phyloP scores from a whole-genome alignment of 2,329 filamentous ascomycete species.

The Huntiella moniliformis region DNA sequence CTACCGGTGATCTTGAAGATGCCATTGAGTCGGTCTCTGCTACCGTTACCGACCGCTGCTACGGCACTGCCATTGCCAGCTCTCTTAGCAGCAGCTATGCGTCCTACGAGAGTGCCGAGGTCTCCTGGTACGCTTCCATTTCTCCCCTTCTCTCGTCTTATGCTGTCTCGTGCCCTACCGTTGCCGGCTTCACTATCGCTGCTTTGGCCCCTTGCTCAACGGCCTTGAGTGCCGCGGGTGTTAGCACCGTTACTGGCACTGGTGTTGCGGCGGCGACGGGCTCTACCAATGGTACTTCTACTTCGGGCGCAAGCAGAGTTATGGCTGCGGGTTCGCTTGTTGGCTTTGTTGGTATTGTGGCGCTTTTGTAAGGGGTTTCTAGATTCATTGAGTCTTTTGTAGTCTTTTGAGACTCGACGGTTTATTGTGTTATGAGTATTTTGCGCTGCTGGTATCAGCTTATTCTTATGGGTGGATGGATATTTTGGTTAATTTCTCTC shows the following conservation, averaged over 20 bases:
- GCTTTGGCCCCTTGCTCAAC: constrained; percentile 8
- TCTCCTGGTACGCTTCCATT: constrained; percentile 18
- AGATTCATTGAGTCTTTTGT: too few species aligned
- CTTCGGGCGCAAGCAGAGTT: constrained; percentile 6
- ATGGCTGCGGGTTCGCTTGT: constrained; percentile 15
- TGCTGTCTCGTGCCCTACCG: constrained; percentile 3
- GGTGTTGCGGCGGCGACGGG: not conserved
- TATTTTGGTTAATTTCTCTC: not conserved
- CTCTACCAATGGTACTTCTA: not conserved
- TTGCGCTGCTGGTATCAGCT: not conserved
- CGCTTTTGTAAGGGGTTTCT: constrained; percentile 7
- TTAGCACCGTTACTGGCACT: not conserved
- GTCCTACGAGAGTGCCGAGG: constrained; percentile 18
- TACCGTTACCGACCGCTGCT: constrained; percentile 18
- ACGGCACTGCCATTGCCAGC: constrained; percentile 16
- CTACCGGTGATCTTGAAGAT: constrained; percentile 7
- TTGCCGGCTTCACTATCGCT: constrained; percentile 1
- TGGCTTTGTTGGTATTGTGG: constrained; percentile 17
- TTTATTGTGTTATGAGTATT: not conserved
- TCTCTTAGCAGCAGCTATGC: constrained; percentile 18
- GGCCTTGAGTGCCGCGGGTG: not conserved
- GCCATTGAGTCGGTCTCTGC: constrained; percentile 15
- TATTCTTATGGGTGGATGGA: too few species aligned
- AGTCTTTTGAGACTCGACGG: too few species aligned
- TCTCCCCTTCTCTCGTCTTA: constrained; percentile 13